Evolutionary conservation across 352 stramenopile genomes (phyloP).

Genomic region (Phytophthora lateralis): DNA sequence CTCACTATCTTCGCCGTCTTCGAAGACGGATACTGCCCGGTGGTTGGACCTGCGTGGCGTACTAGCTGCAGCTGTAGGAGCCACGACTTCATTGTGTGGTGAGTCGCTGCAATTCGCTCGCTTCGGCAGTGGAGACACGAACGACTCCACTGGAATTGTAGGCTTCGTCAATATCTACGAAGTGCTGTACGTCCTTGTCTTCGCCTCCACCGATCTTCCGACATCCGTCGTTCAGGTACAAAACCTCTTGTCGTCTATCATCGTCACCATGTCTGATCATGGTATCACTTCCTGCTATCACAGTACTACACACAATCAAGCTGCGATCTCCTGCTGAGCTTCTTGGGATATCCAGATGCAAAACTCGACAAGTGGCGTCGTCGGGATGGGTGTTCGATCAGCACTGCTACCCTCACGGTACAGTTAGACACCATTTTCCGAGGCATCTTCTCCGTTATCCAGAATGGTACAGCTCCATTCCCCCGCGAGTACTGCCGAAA

Average conservation of each 20-base stretch:
- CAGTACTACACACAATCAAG: conserved; percentile 61
- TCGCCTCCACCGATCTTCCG: conserved; percentile 21
- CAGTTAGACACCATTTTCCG: conserved; percentile 39
- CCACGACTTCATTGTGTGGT: conserved; percentile 51
- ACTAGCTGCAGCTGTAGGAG: conserved; percentile 58
- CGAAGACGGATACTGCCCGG: neutral
- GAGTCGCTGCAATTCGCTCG: conserved; percentile 45
- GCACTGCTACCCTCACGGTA: conserved; percentile 10
- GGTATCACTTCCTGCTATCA: conserved; percentile 1
- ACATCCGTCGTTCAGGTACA: conserved; percentile 27
- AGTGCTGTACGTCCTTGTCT: conserved; percentile 62
- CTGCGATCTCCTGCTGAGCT: conserved; percentile 55
- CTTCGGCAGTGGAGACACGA: conserved; percentile 32
- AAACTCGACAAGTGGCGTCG: conserved; percentile 39
- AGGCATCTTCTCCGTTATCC: conserved; percentile 30
- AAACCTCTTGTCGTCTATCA: neutral
- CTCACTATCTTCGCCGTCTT: conserved; percentile 5
- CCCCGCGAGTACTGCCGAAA: neutral
- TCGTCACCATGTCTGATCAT: neutral
- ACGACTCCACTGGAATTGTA: conserved; percentile 25
- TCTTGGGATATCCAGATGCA: conserved; percentile 53
- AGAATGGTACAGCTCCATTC: conserved; percentile 20
- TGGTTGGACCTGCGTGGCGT: conserved; percentile 63
- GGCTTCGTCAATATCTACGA: conserved; percentile 58
- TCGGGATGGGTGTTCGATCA: conserved; percentile 21